phyloP scores from a whole-genome alignment of 2,329 filamentous ascomycete genomes.

The Pseudomassariella vexata region DNA sequence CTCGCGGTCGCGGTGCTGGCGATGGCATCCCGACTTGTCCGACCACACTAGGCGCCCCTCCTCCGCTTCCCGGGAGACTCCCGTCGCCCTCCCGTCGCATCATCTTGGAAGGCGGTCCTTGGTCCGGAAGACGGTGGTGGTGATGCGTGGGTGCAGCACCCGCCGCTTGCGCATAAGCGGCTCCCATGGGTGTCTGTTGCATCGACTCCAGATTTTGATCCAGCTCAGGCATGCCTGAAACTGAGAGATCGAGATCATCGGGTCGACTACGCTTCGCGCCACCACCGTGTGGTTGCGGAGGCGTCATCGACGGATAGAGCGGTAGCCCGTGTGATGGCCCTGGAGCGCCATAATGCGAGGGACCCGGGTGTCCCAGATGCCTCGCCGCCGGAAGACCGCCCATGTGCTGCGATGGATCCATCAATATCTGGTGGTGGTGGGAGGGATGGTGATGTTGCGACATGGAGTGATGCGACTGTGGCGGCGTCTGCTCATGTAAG shows the following conservation, averaged over 20 bases:
- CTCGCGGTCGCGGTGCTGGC: constrained; percentile 73
- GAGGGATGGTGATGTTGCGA: constrained; percentile 39
- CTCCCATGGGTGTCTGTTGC: constrained; percentile 47
- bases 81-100: constrained; percentile 53
- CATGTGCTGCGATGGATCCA: constrained; percentile 52
- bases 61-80: constrained; percentile 32
- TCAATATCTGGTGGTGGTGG: constrained; percentile 50
- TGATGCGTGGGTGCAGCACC: constrained; percentile 60
- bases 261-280: constrained; percentile 48
- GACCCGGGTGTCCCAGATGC: constrained; percentile 44
- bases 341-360: constrained; percentile 45
- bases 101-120: constrained; percentile 63
- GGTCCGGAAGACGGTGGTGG: constrained; percentile 74
- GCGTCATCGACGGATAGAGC: constrained; percentile 45
- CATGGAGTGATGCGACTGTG: constrained; percentile 32
- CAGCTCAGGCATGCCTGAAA: constrained; percentile 43
- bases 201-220: constrained; percentile 52
- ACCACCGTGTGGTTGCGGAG: constrained; percentile 23
- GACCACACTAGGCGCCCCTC: constrained; percentile 75
- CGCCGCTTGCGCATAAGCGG: constrained; percentile 42
- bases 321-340: constrained; percentile 41
- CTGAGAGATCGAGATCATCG: constrained; percentile 53
- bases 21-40: constrained; percentile 82
- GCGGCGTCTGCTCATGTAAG: constrained; percentile 38
- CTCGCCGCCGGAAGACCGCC: constrained; percentile 40